Conservation (phyloP, 768 basidiomycete genomes). For the Amanita molliuscula region DNA sequence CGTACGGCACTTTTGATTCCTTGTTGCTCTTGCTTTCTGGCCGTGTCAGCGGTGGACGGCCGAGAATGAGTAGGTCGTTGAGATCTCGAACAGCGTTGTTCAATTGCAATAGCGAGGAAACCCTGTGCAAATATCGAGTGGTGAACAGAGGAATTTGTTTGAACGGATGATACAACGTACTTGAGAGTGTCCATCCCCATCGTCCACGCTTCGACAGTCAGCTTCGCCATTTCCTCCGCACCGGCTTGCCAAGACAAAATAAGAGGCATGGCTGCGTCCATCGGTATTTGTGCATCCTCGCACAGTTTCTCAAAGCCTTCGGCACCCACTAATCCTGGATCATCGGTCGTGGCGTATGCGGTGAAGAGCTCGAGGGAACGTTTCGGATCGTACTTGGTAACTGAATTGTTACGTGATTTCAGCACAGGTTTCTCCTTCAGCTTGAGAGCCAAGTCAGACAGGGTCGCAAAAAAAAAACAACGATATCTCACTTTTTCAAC, state of each 20-base stretch:
- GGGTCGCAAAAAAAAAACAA: neutral
- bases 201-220: constrained; percentile 64
- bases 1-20: constrained; percentile 41
- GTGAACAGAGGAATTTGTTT: neutral
- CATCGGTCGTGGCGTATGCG: constrained; percentile 48
- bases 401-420: constrained; percentile 11
- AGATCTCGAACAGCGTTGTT: constrained; percentile 46
- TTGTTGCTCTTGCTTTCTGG: constrained; percentile 16
- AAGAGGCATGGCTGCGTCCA: constrained; percentile 66
- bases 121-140: constrained; percentile 15
- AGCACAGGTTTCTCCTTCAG: neutral
- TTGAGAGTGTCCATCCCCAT: constrained; percentile 34
- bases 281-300: constrained; percentile 53
- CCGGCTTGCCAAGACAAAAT: constrained; percentile 69
- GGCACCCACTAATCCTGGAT: constrained; percentile 49
- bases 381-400: constrained; percentile 20
- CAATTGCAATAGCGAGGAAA: constrained; percentile 37
- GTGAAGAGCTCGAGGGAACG: constrained; percentile 49
- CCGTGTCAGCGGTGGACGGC: constrained; percentile 31
- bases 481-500: constrained; percentile 14
- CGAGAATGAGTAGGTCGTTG: constrained; percentile 49
- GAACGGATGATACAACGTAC: constrained; percentile 16
- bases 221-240: constrained; percentile 63
- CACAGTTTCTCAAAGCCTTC: constrained; percentile 69
- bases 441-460: neutral